These are phyloP conservation scores for Crotalaria pallida DNA, from an alignment of 306 rosid genomes.

Conservation along the genomic window DNA sequence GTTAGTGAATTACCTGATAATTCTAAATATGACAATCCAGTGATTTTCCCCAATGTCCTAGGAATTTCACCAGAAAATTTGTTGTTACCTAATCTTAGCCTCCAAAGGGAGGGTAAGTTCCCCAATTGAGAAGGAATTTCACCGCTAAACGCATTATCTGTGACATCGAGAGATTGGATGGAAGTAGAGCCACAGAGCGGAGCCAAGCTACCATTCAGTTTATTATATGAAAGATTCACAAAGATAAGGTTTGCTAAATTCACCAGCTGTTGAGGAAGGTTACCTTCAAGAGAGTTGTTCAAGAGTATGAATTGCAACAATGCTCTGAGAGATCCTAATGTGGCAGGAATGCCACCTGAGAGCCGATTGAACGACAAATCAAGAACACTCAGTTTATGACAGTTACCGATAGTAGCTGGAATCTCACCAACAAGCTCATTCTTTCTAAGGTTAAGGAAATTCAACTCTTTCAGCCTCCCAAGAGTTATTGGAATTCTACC, in stretches of 20 bases:
- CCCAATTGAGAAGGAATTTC: constrained; percentile 68
- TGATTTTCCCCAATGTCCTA: constrained; percentile 52
- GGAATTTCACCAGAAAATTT: constrained; percentile 70
- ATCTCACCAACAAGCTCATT: constrained; percentile 70
- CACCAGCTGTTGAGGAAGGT: constrained; percentile 52
- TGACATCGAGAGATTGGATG: constrained; percentile 76
- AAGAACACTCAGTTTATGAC: constrained; percentile 48
- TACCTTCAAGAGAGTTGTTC: constrained; percentile 88
- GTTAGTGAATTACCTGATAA: constrained; percentile 64
- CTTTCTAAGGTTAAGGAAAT: constrained; percentile 66
- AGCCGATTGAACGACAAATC: constrained; percentile 79
- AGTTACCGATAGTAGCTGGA: constrained; percentile 75
- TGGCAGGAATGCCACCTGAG: constrained; percentile 65
- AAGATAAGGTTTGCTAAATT: constrained; percentile 54
- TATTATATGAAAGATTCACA: constrained; percentile 65
- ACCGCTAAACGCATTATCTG: constrained; percentile 56
- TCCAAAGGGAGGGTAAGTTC: constrained; percentile 53
- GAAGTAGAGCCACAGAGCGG: constrained; percentile 52
- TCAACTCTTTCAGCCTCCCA: constrained; percentile 70
- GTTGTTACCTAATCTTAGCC: constrained; percentile 72
- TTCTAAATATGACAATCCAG: constrained; percentile 53
- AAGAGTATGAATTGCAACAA: constrained; percentile 65
- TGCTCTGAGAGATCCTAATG: constrained; percentile 46
- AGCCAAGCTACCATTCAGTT: constrained; percentile 69
- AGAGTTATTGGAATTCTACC: constrained; percentile 68